Percentiles rank a stretch among this genome's conserved stretches.
Conservation (phyloP, 495 filamentous ascomycete genomes). For the Penicillium salamii region DNA sequence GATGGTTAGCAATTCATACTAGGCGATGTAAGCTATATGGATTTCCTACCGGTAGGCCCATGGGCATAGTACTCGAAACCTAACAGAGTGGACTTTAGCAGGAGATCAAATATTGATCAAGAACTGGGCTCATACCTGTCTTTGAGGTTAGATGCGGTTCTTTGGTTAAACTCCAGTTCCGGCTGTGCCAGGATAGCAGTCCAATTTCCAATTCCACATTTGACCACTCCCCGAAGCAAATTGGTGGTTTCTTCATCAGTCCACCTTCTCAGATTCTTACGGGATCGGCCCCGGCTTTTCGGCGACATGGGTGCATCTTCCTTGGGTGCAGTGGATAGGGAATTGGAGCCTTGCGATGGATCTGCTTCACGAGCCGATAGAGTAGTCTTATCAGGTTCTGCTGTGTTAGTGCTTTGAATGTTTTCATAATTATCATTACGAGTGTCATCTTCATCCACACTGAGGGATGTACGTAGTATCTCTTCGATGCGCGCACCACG, state of each 20-base stretch:
- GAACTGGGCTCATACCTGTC: slow-evolving; percentile 52
- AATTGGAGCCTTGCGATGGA: background rate
- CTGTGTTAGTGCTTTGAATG: slow-evolving; percentile 6
- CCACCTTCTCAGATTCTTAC: slow-evolving; percentile 63
- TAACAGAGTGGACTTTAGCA: slow-evolving; percentile 17
- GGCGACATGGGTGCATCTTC: slow-evolving; percentile 35
- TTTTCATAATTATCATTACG: slow-evolving; percentile 10
- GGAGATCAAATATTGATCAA: background rate
- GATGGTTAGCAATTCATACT: slow-evolving; percentile 7
- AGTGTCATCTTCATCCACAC: slow-evolving; percentile 13
- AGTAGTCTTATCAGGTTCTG: slow-evolving; percentile 3
- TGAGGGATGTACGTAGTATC: slow-evolving; percentile 32
- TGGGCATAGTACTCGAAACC: slow-evolving; percentile 75
- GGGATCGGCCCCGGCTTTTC: slow-evolving; percentile 41
- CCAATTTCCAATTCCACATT: slow-evolving; percentile 86
- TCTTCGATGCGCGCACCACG: slow-evolving; percentile 39
- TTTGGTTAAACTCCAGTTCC: slow-evolving; percentile 69
- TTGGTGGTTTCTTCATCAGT: slow-evolving; percentile 79
- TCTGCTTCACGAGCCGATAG: slow-evolving; percentile 2
- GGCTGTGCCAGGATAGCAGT: slow-evolving; percentile 76
- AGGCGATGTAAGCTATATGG: background rate
- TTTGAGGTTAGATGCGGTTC: slow-evolving; percentile 79
- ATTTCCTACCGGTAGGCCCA: slow-evolving; percentile 42
- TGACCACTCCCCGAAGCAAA: slow-evolving; percentile 71
- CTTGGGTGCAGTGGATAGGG: slow-evolving; percentile 15